Evolutionary conservation across 1,284 basidiomycete species (phyloP).

Genomic region (Sporisorium graminicola): DNA sequence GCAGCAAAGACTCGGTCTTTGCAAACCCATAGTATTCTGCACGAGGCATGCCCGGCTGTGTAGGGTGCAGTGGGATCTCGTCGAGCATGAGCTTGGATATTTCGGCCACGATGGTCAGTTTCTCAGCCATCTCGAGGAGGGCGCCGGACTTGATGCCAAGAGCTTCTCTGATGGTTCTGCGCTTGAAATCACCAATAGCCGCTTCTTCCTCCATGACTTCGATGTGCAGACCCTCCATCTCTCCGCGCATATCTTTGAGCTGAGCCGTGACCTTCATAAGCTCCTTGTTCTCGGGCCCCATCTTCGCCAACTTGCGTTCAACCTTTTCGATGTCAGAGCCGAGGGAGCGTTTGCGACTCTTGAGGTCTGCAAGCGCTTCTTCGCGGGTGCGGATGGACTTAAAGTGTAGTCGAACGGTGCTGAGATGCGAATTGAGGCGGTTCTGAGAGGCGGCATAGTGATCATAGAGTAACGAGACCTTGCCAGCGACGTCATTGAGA

Average conservation of each 20-base stretch:
- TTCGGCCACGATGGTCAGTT: constrained; percentile 86
- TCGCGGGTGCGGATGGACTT: constrained; percentile 82
- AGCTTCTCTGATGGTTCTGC: constrained; percentile 78
- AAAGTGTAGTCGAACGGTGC: constrained; percentile 76
- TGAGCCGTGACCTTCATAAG: constrained; percentile 80
- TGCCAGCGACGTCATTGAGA: constrained; percentile 81
- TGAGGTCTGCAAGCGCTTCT: constrained; percentile 83
- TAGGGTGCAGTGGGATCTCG: constrained; percentile 84
- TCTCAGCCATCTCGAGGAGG: constrained; percentile 85
- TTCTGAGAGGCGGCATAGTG: constrained; percentile 80
- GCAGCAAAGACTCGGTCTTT: constrained; percentile 59
- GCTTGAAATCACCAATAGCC: constrained; percentile 85
- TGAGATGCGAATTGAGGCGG: constrained; percentile 81
- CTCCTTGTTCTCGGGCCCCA: constrained; percentile 90
- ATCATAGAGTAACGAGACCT: constrained; percentile 79
- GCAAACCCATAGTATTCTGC: constrained; percentile 75
- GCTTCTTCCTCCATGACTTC: constrained; percentile 89
- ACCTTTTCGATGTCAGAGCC: constrained; percentile 84
- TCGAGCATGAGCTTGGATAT: constrained; percentile 82
- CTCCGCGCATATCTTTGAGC: constrained; percentile 80
- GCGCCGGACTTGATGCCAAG: constrained; percentile 90
- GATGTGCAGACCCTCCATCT: constrained; percentile 81
- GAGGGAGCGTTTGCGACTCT: constrained; percentile 78
- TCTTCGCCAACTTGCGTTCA: constrained; percentile 89
- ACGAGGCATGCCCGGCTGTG: constrained; percentile 83